Evolutionary conservation across 257 asterid species (phyloP).

Genomic region (Henckelia pumila): DNA sequence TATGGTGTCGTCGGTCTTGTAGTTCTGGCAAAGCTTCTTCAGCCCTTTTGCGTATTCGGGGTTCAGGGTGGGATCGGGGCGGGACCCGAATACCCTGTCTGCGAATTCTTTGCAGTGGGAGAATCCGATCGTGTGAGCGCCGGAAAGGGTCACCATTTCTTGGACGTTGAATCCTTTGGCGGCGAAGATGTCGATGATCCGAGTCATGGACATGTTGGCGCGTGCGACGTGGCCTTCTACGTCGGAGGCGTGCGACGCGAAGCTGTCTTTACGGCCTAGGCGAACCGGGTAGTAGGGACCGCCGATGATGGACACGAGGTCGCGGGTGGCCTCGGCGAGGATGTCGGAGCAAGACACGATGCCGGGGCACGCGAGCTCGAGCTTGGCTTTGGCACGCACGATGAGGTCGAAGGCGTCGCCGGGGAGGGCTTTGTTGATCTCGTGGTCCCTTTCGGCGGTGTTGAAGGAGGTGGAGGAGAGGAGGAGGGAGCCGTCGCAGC

Average conservation of each 20-base stretch:
- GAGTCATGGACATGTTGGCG: slow-evolving; percentile 51
- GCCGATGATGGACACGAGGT: slow-evolving; percentile 68
- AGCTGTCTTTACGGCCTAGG: slow-evolving; percentile 68
- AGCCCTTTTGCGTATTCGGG: slow-evolving; percentile 49
- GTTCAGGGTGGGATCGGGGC: slow-evolving; percentile 58
- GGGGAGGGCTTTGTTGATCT: slow-evolving; percentile 66
- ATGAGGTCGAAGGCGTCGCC: slow-evolving; percentile 82
- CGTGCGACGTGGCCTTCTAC: slow-evolving; percentile 78
- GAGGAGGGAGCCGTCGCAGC: slow-evolving; percentile 86
- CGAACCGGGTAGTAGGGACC: slow-evolving; percentile 63
- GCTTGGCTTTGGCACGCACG: slow-evolving; percentile 57
- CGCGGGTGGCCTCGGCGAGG: slow-evolving; percentile 69
- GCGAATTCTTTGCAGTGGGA: slow-evolving; percentile 75
- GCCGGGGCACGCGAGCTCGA: slow-evolving; percentile 80
- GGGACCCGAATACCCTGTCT: slow-evolving; percentile 48
- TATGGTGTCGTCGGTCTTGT: slow-evolving; percentile 30
- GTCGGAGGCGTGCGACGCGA: slow-evolving; percentile 37
- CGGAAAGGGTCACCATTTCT: slow-evolving; percentile 76
- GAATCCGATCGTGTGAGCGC: slow-evolving; percentile 88
- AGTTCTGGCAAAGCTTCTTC: slow-evolving; percentile 45
- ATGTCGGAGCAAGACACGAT: slow-evolving; percentile 80
- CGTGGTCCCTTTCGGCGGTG: slow-evolving; percentile 63
- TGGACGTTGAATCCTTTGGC: slow-evolving; percentile 37
- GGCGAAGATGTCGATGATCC: slow-evolving; percentile 47
- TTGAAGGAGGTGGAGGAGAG: slow-evolving; percentile 47